Evolutionary conservation across 1,284 basidiomycete genomes (phyloP).

Genomic region (Wallemia mellicola): DNA sequence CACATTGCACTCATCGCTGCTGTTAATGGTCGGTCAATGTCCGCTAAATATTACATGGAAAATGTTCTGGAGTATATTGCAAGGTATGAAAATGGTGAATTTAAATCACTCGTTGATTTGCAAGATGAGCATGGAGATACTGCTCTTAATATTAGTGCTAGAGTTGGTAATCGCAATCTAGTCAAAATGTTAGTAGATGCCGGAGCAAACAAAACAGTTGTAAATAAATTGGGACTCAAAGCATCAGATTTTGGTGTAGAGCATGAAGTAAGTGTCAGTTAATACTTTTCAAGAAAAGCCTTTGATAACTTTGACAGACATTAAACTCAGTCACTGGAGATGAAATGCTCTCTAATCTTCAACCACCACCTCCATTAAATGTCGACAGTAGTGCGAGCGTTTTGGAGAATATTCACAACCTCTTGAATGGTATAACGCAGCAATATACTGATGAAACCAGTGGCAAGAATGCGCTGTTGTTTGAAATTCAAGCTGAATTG

Average conservation of each 20-base stretch:
- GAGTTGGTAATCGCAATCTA: constrained; percentile 67
- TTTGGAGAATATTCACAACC: constrained; percentile 13
- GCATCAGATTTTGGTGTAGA: constrained; percentile 84
- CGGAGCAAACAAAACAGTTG: constrained; percentile 61
- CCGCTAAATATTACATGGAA: constrained; percentile 75
- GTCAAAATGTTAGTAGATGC: constrained; percentile 70
- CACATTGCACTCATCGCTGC: constrained; percentile 76
- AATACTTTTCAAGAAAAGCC: neutral
- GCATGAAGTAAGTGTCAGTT: constrained; percentile 30
- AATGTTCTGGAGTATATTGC: constrained; percentile 61
- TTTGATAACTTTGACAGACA: constrained; percentile 8
- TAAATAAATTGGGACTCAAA: constrained; percentile 79
- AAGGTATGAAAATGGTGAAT: constrained; percentile 20
- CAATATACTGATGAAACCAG: neutral
- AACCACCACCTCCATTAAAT: constrained; percentile 8
- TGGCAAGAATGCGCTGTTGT: neutral
- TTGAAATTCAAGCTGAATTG: neutral
- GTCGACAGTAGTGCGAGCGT: constrained; percentile 8
- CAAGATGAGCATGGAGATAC: constrained; percentile 94
- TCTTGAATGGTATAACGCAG: constrained; percentile 19
- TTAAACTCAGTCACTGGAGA: constrained; percentile 32
- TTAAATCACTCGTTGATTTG: constrained; percentile 54
- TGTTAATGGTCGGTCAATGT: constrained; percentile 51
- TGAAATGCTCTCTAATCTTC: constrained; percentile 25
- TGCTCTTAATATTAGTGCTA: constrained; percentile 72